Base-by-base conservation (phyloP, 2,329 filamentous ascomycete species). In the Macrophomina phaseolina region DNA sequence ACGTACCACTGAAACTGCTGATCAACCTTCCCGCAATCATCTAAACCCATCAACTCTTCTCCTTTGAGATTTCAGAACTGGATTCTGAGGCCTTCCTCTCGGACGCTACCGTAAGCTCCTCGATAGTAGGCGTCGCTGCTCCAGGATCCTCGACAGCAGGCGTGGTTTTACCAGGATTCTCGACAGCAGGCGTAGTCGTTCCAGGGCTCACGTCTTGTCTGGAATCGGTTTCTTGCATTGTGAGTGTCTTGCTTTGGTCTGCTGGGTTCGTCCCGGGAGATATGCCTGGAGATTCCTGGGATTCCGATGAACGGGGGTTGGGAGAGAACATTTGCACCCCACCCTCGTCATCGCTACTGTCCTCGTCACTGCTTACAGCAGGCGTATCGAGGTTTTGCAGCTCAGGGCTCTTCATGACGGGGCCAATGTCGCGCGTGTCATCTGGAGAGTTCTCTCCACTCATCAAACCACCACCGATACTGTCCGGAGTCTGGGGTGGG, bases 331-430 rank as follows among this genome's bases (percentile, higher is more conserved):
- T 67, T 14, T 28, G 48, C 14, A 74, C 69, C 14, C 72, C 75
- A 14, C 74, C 74, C 30, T 76, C 75, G 69, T 76, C 58, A 16
- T 75, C 73, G 8, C 73, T 74, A 42, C 76, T 77, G 61, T 75
- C 78, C 60, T 73, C 74, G 5, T 70, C 70, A 45, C 77, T 76
- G 56, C 76, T 79, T 14, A 77, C 71, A 11, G 76, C 74, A 1
- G 78, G 78, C 51, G 78, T 80, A 34, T 80, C 78, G n/a, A 80
- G 68, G 23, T 79, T 76, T 34, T 74, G 74, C 7, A 78, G 69
- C 36, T 79, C 73, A 0, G 78, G 78, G 56, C 77, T 79, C 72
- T 80, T 80, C 75, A 80, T 78, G 46, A 80, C 70, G 4, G 75
- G 71, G 0, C 74, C 76, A 3, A 75, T 74, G 64, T 75, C 76